Base-by-base conservation (phyloP, 139 green algal species). In the Astrephomene gubernaculifera region DNA sequence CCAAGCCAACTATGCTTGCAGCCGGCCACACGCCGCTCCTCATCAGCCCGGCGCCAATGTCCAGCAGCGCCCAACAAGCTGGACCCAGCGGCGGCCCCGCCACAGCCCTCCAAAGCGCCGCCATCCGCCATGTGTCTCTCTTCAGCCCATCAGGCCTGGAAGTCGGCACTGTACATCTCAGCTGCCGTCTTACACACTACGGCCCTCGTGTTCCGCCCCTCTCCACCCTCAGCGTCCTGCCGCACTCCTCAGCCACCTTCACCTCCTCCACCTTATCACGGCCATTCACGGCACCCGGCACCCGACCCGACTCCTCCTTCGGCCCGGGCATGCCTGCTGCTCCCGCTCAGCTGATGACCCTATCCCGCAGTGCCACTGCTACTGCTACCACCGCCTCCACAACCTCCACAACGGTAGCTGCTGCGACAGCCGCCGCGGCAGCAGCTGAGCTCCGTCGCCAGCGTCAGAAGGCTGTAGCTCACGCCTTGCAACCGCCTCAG, bases 11-110 rank as follows among this genome's bases (percentile, higher is more conserved):
- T n/a, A 67, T 87, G 39, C 64, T 90, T 1, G 86, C 79, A 25
- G 63, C 86, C 0, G 86, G 79, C 38, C 61, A 54, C 49, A 90
- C 86, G 36, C 86, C 86, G 36, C 63, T 90, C 10, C 72, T 87
- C 52, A 81, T 90, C 52, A 84, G 49, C 36, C n/a, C 54, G 22
- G 65, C 79, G 43, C 63, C 49, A 22, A n/a, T 19, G 33, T 22
- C 53, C 43, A 21, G 24, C 27, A 4, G 19, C 53, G n/a, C 41
- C 45, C 21, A 22, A 36, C 29, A 21, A 35, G 0, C 33, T n/a
- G 8, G 19, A 22, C 22, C 22, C 49, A 5, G 25, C 33, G 0
- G 4, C 49, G 19, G 7, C 24, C 53, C 38, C 29, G 9, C 78
- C 43, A 74, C 78, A 1, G 61, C 78, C 0, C 64, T 84, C 6